These are phyloP conservation scores for Fusarium sp. DNA, from an alignment of 2,329 filamentous ascomycete genomes.

Conservation along the genomic window DNA sequence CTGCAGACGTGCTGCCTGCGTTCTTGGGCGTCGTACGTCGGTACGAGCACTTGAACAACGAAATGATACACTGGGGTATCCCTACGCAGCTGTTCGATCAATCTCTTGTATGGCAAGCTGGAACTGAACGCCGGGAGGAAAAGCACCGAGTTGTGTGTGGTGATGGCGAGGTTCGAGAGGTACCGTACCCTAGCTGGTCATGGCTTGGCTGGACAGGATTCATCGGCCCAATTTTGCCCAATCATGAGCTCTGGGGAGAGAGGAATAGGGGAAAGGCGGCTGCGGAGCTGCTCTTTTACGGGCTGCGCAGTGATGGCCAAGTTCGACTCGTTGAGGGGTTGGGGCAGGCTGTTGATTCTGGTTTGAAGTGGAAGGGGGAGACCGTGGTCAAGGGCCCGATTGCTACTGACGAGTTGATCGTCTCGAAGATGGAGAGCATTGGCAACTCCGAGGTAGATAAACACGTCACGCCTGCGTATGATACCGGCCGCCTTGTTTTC, in stretches of 20 bases:
- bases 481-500: slow-evolving; percentile 9
- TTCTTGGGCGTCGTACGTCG: slow-evolving; percentile 19
- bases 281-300: not conserved
- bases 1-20: slow-evolving; percentile 4
- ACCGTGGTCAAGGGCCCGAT: not conserved
- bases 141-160: not conserved
- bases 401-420: fast-evolving
- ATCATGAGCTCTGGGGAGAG: not conserved
- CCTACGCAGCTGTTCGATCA: not conserved
- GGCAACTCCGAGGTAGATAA: not conserved
- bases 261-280: not conserved
- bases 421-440: not conserved
- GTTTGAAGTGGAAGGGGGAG: not conserved
- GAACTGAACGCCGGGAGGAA: not conserved
- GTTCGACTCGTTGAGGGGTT: not conserved
- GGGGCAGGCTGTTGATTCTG: not conserved
- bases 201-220: not conserved
- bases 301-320: not conserved
- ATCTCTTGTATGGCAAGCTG: not conserved
- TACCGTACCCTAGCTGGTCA: not conserved
- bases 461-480: not conserved
- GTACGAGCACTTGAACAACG: slow-evolving; percentile 19
- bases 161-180: not conserved
- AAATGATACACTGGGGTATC: slow-evolving; percentile 18
- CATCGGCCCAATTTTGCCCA: not conserved